A percentile compares a stretch with the other conserved stretches of the same genome.
Evolutionary conservation across 352 stramenopile species (phyloP).

Genomic region (Phytophthora crassamura): DNA sequence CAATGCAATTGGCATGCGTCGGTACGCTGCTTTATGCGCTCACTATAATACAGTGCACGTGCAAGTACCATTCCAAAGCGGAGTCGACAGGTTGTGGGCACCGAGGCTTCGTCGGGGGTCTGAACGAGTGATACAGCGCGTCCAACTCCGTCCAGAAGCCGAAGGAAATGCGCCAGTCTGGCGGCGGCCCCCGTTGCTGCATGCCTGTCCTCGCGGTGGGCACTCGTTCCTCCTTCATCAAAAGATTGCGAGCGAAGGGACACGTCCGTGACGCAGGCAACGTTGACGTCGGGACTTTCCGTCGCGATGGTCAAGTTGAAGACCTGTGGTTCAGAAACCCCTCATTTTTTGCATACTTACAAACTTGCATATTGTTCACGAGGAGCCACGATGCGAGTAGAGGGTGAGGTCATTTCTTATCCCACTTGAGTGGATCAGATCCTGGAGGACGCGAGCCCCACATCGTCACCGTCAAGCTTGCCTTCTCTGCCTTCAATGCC

Average conservation of each 20-base stretch:
- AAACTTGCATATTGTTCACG: slow-evolving; percentile 13
- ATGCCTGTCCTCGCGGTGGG: slow-evolving; percentile 12
- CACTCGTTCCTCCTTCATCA: slow-evolving; percentile 12
- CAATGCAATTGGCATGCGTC: neutral
- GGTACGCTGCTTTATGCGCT: neutral
- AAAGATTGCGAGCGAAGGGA: slow-evolving; percentile 6
- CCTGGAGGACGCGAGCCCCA: neutral
- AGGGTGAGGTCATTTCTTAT: slow-evolving; percentile 16
- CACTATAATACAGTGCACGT: neutral
- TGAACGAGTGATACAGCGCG: slow-evolving; percentile 52
- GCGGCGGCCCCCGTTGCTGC: slow-evolving; percentile 7
- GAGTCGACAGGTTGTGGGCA: slow-evolving; percentile 42
- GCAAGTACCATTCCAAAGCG: slow-evolving; percentile 46
- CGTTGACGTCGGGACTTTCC: slow-evolving; percentile 16
- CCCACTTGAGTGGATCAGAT: slow-evolving; percentile 7
- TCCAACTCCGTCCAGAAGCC: slow-evolving; percentile 71
- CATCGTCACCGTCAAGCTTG: neutral
- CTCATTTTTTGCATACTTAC: slow-evolving; percentile 13
- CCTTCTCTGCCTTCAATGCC: no score
- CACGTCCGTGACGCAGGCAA: neutral
- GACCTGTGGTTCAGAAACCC: slow-evolving; percentile 4
- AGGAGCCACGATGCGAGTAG: slow-evolving; percentile 8
- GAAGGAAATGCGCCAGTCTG: slow-evolving; percentile 57
- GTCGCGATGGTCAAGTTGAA: slow-evolving; percentile 20
- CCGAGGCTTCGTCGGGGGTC: slow-evolving; percentile 52